phyloP scores from a whole-genome alignment of 2,329 filamentous ascomycete species.

The Torrubiellomyces zombiae region DNA sequence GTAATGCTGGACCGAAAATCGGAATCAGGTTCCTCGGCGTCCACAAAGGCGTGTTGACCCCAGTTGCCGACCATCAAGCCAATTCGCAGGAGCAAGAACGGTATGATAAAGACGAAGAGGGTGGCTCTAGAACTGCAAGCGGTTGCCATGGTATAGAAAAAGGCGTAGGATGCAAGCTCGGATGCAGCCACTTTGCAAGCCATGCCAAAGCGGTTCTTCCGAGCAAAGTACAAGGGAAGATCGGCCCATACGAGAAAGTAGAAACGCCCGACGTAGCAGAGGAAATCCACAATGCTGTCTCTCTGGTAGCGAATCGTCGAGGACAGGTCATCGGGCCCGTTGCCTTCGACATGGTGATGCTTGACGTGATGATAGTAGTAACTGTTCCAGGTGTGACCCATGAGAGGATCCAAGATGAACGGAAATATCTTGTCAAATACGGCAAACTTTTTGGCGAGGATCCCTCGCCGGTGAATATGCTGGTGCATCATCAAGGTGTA shows the following conservation, averaged over 20 bases:
- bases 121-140: constrained; percentile 37
- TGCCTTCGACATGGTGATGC: constrained; percentile 70
- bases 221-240: constrained; percentile 55
- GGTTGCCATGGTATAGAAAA: constrained; percentile 31
- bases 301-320: constrained; percentile 64
- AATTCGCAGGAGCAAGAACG: constrained; percentile 47
- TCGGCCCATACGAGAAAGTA: constrained; percentile 60
- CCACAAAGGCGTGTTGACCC: constrained; percentile 71
- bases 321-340: constrained; percentile 59
- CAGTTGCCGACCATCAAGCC: constrained; percentile 72
- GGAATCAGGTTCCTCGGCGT: constrained; percentile 56
- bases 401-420: constrained; percentile 57
- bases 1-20: constrained; percentile 69
- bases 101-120: constrained; percentile 48
- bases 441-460: constrained; percentile 38
- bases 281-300: constrained; percentile 48
- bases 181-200: constrained; percentile 41
- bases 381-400: constrained; percentile 74
- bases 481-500: constrained; percentile 77
- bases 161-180: constrained; percentile 40
- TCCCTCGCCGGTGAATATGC: constrained; percentile 62
- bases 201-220: constrained; percentile 37
- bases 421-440: constrained; percentile 51
- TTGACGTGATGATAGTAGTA: constrained; percentile 81
- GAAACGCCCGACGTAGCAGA: constrained; percentile 59